phyloP scores from a whole-genome alignment of 495 filamentous ascomycete genomes.

The Aspergillus sclerotioniger region DNA sequence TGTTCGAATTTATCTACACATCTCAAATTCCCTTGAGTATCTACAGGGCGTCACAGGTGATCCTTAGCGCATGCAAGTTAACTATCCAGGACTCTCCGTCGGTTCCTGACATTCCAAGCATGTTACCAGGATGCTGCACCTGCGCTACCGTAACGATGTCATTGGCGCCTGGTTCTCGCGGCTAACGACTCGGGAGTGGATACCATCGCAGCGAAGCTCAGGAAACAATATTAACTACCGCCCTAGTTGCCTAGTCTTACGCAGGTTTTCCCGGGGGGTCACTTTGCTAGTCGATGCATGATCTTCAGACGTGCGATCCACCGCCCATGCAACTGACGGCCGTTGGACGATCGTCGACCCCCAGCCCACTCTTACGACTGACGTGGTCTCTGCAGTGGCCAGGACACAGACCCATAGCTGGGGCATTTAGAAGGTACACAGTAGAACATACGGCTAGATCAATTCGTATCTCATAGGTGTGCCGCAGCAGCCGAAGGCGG shows the following conservation, averaged over 20 bases:
- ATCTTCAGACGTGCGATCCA: slow-evolving; percentile 10
- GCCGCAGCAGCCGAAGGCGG: slow-evolving; percentile 20
- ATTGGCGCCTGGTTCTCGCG: background rate
- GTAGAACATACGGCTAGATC: background rate
- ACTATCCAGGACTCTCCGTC: background rate
- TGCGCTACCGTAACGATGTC: background rate
- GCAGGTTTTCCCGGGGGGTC: slow-evolving; percentile 6
- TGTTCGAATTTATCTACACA: too few species aligned
- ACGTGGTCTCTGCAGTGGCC: background rate
- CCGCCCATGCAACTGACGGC: background rate
- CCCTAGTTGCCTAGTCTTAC: slow-evolving; percentile 10
- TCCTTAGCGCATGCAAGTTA: background rate
- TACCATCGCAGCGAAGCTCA: slow-evolving; percentile 4
- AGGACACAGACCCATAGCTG: background rate
- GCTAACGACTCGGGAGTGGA: slow-evolving; percentile 8
- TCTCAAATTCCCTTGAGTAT: too few species aligned
- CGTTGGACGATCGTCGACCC: background rate
- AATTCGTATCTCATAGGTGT: slow-evolving; percentile 16
- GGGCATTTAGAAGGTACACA: background rate
- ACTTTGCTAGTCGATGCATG: background rate
- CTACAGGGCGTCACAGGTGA: too few species aligned
- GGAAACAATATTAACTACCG: background rate
- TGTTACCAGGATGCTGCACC: background rate
- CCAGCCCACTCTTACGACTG: background rate
- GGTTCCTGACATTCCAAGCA: background rate